Base-by-base conservation (phyloP, 805 yeast genomes). In the Kazachstania psychrophila region DNA sequence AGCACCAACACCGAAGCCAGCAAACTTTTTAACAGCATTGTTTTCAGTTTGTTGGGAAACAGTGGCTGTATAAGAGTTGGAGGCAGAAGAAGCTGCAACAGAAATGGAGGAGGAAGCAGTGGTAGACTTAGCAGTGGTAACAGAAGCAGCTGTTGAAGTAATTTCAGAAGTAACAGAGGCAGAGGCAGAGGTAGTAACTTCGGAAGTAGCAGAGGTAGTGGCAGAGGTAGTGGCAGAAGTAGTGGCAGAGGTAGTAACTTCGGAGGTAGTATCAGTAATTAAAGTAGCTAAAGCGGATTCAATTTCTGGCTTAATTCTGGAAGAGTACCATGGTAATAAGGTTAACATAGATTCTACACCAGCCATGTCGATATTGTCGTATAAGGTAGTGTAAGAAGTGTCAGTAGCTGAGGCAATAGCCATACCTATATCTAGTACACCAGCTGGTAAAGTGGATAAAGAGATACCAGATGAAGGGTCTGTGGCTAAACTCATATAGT, bases 241-340 rank as follows among this genome's bases (percentile, higher is more conserved):
- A n/a, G n/a, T n/a, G 13, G 31, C 9, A 20, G 43, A 19, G n/a
- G 44, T 39, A 6, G 38, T 25, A 24, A 43, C 31, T 22, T 40
- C n/a, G 15, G 39, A 13, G 13, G 29, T 33, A 10, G 31, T 29
- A 30, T 46, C 26, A 9, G 28, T 20, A 16, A 31, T n/a, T 13
- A 42, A 22, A 26, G 37, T 13, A 18, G 28, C 25, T 7, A 27
- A 14, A 25, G 40, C 45, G 29, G 46, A 30, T 12, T 38, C 37
- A 8, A 45, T 32, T 23, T 33, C 42, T 13, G 51, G 40, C 19
- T 43, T 46, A 15, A 55, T 27, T 44, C 59, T 53, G 31, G 48
- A 34, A 12, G 56, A 47, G 44, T 54, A 60, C 64, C 64, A 60
- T 46, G 64, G 60, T 28, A 60, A 43, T 16, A 49, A 56, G 15